Evolutionary conservation across 2,329 filamentous ascomycete genomes (phyloP), one percentile per base, ranked within the genome.

Genomic region (Aspergillus fumigatus): DNA sequence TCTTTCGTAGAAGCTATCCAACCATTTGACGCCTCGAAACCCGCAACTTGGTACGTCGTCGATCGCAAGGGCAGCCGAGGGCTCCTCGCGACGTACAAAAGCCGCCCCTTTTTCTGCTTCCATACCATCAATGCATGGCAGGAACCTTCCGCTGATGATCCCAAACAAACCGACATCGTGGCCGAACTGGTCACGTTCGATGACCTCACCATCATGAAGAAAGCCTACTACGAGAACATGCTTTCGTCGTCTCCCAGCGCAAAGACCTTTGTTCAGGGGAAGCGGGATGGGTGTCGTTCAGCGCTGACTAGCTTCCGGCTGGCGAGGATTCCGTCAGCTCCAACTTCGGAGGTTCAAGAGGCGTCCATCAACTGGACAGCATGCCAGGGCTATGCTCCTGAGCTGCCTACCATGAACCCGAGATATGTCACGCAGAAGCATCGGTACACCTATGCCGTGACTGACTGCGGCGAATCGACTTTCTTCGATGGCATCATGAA

Each of bases 41-140:
- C 79, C 41, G 85, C 84, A 40, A 82, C 74, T 27, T 95, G 91
- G 90, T 84, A 89, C 60, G 83, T 95, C 0, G 73, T 95, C 19
- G 89, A 94, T 68, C 84, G 90, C 1, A 68, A 78, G 69, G 3
- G 73, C 78, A 81, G 79, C 3, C 79, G 79, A 50, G 89, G 90
- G 0, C 75, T 94, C 0, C 80, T 94, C 0, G 87, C 84, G 7
- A 83, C 80, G 1, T 92, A 88, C 65, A 81, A 86, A 19, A 87
- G 84, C 17, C 80, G 83, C 0, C 82, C 88, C 0, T 86, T 86
- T 49, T 95, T 92, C 77, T 87, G 85, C 72, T 95, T 95, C 71
- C 90, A 96, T 73, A 84, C 83, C 0, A 78, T 90, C 67, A 95
- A 95, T 63, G 83, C 89, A 0, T 94, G 86, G 69, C 88, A 93